These are phyloP conservation scores for Symbiodinium natans DNA, from an alignment of 73 alveolate genomes.

Conservation along the genomic window DNA sequence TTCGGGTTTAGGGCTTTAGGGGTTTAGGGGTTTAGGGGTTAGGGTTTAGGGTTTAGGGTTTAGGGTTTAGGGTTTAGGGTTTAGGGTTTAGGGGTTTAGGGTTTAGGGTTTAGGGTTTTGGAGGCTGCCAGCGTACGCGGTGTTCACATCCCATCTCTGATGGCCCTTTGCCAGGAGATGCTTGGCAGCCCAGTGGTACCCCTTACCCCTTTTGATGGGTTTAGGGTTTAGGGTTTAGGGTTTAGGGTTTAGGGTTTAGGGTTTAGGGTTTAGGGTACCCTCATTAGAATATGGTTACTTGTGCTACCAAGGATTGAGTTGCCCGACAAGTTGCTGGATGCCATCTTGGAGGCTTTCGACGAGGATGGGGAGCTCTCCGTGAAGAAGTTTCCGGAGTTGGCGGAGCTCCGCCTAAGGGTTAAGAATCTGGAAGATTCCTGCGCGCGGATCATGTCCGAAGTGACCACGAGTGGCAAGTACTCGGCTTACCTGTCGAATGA, in stretches of 20 bases:
- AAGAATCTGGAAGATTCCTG: slow-evolving; percentile 72
- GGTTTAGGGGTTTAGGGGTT: background rate
- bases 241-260: too few species aligned
- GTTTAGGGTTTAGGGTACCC: too few species aligned
- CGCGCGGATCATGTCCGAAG: slow-evolving; percentile 64
- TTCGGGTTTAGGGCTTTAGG: too few species aligned
- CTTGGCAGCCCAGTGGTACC: background rate
- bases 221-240: too few species aligned
- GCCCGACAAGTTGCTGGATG: slow-evolving; percentile 64
- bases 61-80: too few species aligned
- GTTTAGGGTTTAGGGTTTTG: slow-evolving; percentile 13
- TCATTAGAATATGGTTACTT: too few species aligned
- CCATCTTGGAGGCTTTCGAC: slow-evolving; percentile 81
- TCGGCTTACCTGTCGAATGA: slow-evolving; percentile 41
- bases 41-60: slow-evolving; percentile 15
- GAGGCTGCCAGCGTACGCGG: slow-evolving; percentile 70
- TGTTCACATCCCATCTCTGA: slow-evolving; percentile 41
- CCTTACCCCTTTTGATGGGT: background rate
- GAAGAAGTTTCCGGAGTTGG: slow-evolving; percentile 81
- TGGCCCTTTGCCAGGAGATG: slow-evolving; percentile 47
- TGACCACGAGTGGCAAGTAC: slow-evolving; percentile 77
- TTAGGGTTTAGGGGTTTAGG: background rate
- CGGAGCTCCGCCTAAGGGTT: slow-evolving; percentile 33
- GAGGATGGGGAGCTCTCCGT: slow-evolving; percentile 80
- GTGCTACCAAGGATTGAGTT: too few species aligned